Conservation (phyloP, 208 protist species). For the Vickermania spadyakhi region DNA sequence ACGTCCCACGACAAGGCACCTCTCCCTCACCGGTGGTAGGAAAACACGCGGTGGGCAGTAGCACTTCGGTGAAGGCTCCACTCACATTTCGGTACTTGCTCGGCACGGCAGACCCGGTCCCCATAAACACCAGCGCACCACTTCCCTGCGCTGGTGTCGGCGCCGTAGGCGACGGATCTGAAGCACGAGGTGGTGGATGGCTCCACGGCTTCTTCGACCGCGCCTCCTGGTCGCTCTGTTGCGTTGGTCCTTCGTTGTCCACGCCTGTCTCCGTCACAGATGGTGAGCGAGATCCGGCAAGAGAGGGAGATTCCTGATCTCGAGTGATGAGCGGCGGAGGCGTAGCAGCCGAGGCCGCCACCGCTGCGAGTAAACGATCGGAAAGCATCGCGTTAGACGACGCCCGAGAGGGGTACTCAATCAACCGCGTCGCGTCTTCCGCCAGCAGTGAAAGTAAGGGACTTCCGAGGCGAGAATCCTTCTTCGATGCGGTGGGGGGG, state of each 20-base stretch:
- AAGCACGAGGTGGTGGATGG: neutral
- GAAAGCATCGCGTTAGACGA: slow-evolving; percentile 22
- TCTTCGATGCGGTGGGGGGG: neutral
- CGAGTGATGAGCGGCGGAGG: neutral
- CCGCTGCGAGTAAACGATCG: neutral
- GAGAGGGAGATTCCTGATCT: slow-evolving; percentile 2
- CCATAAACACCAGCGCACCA: slow-evolving; percentile 72
- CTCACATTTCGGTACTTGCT: slow-evolving; percentile 89
- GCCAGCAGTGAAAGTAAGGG: neutral
- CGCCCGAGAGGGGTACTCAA: neutral
- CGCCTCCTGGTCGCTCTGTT: too few relatives aligned
- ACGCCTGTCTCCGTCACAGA: too few relatives aligned
- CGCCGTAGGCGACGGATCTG: neutral
- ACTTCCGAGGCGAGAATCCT: neutral
- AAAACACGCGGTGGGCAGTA: slow-evolving; percentile 27
- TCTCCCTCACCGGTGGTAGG: neutral
- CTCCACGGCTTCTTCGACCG: too few relatives aligned
- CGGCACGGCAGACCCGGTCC: slow-evolving; percentile 80
- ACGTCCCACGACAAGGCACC: neutral
- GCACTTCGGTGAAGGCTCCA: slow-evolving; percentile 54
- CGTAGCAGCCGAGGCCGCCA: neutral
- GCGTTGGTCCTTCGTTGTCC: too few relatives aligned
- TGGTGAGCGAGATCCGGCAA: neutral
- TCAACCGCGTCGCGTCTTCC: neutral
- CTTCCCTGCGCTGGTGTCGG: slow-evolving; percentile 19